Conservation (phyloP, 495 filamentous ascomycete genomes). For the Penicillium atrosanguineum region DNA sequence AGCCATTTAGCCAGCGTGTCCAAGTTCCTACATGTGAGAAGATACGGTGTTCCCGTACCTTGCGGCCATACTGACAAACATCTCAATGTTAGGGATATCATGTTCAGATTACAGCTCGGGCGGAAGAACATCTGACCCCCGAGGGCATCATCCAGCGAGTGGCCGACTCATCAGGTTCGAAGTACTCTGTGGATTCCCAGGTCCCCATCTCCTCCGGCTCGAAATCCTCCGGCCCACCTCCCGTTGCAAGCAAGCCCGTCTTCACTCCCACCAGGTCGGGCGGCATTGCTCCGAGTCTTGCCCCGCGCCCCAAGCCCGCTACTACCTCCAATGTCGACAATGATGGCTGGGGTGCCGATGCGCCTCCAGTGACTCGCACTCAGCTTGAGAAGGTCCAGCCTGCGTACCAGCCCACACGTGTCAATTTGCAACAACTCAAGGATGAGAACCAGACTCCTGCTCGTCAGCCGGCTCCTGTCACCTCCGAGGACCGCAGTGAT, state of each 20-base stretch:
- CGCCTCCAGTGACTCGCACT: constrained; percentile 79
- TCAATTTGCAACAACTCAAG: constrained; percentile 77
- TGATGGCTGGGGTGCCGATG: constrained; percentile 97
- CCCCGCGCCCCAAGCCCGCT: constrained; percentile 43
- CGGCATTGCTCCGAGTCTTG: constrained; percentile 59
- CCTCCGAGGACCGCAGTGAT: constrained; percentile 46
- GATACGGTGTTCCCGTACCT: not conserved
- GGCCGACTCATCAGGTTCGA: constrained; percentile 92
- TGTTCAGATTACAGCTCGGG: constrained; percentile 92
- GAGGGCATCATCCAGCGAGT: constrained; percentile 89
- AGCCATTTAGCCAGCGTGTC: constrained; percentile 86
- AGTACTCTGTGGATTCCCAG: constrained; percentile 71
- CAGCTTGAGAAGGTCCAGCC: constrained; percentile 90
- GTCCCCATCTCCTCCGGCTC: constrained; percentile 34
- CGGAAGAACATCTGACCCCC: constrained; percentile 80
- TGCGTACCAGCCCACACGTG: constrained; percentile 91
- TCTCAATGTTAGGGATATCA: constrained; percentile 71
- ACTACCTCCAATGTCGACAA: constrained; percentile 51
- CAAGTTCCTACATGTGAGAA: constrained; percentile 77
- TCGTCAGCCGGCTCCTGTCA: constrained; percentile 36
- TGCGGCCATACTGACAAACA: constrained; percentile 13
- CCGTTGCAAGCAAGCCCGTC: constrained; percentile 79
- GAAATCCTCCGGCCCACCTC: constrained; percentile 52
- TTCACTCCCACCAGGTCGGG: constrained; percentile 79
- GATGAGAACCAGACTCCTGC: constrained; percentile 65